Conservation (phyloP, 2,329 filamentous ascomycete genomes). For the Blastomyces percursus region DNA sequence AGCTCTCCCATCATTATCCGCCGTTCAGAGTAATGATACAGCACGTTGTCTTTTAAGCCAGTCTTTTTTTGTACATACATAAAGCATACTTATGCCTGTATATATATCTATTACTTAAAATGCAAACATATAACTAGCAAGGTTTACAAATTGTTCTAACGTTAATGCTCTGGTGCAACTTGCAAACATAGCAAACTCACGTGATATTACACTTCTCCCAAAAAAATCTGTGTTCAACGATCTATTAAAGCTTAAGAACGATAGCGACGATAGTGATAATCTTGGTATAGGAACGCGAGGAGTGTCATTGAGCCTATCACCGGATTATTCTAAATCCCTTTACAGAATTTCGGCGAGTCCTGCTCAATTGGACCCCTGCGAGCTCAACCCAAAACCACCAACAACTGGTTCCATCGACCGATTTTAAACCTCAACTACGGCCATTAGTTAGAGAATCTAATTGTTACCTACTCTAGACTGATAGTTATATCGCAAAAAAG, state of each 20-base stretch:
- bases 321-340: not conserved
- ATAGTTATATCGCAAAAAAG: not conserved
- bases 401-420: not conserved
- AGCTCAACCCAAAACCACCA: not conserved
- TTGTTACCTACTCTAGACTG: not conserved
- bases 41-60: not conserved
- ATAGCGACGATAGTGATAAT: not conserved
- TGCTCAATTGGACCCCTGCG: not conserved
- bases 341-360: not conserved
- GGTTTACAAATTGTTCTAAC: not conserved
- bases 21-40: not conserved
- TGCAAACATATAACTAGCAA: not conserved
- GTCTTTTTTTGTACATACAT: not conserved
- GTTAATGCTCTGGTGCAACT: too few species aligned
- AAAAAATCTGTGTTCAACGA: not conserved
- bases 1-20: not conserved
- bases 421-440: not conserved
- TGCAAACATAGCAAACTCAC: slow-evolving; percentile 1
- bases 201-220: not conserved
- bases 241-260: not conserved
- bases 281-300: not conserved
- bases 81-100: not conserved
- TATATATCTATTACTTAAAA: not conserved
- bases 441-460: not conserved
- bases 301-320: not conserved